Base-by-base conservation (phyloP, 805 yeast species). In the Lipomyces starkeyi region DNA sequence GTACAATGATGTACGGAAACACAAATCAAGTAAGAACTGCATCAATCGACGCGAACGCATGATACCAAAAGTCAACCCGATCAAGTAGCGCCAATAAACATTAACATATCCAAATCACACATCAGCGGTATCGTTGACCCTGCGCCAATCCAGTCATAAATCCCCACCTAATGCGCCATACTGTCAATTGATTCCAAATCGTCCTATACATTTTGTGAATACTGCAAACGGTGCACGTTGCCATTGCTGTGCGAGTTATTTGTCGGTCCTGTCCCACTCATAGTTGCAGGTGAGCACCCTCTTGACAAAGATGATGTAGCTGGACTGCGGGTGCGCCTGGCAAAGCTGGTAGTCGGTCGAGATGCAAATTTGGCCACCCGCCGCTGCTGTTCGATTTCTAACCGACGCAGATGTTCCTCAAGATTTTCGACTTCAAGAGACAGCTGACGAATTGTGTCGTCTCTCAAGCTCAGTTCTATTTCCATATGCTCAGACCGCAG, bases 371-470 rank as follows among this genome's bases (percentile, higher is more conserved):
- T 69, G 8, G 71, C 67, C 8, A 63, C 59, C 43, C 65, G 61
- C 52, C 61, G 64, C 62, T 67, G 72, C 64, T 55, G 62, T 11
- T 73, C 75, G 22, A 61, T 57, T 27, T 73, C 74, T 22, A 69
- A 59, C 17, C 73, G 57, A 9, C 71, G 68, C 6, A 79, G 64
- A 11, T 79, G 78, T 61, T 79, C 79, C 54, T 77, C 77, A 17
- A 78, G 68, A 58, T 72, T 72, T 20, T 71, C 73, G 32, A 79
- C 59, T 66, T 74, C 74, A 11, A 71, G 71, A 47, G 68, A 65
- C 20, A 80, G 73, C 52, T 75, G 74, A 2, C 66, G 61, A 34
- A 78, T 75, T 58, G 70, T 69, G 2, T 68, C 74, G 53, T 77
- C 77, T 59, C 76, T 73, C 17, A 71, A 67, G 11, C 71, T 61